Evolutionary conservation across 768 basidiomycete genomes (phyloP), one percentile per base, ranked within the genome.

Genomic region (Lepiota brunneoincarnata): DNA sequence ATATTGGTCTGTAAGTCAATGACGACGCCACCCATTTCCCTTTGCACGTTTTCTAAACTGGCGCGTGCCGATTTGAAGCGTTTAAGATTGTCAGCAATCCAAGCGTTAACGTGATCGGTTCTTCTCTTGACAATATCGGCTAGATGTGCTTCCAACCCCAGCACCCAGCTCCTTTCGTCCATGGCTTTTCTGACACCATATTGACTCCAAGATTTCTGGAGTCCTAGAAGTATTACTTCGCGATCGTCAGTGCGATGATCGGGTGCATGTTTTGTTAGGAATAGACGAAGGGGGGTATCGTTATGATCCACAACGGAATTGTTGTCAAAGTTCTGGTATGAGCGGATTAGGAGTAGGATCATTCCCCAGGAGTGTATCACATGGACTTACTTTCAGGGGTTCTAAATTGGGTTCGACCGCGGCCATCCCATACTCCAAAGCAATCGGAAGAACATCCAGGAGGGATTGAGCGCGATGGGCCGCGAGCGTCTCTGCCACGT

Each of bases 281-380:
- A 63, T 14, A 81, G 49, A 55, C 54, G 61, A 56, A 60, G 69
- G 74, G 51, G 17, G 4, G 72, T 71, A 56, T 81, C 80, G 4
- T 64, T 58, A 12, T 58, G 44, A 0, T 72, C 68, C 15, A 84
- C 67, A 1, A 66, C 55, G 4, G 61, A 41, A 50, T 80, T 78
- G 6, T 75, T 80, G 54, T 84, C 82, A 43, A 83, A 60, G 60
- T 83, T 82, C 83, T 82, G 43, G 51, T 6, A 28, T 5, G 40
- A 12, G 26, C 0, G 24, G 42, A 42, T 41, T 51, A 12, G 20
- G n/a, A n/a, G n/a, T n/a, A n/a, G n/a, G n/a, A n/a, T n/a, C 44
- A 51, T 1, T 44, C 17, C 23, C 41, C 34, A 17, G 10, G 24
- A 17, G 9, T n/a, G n/a, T n/a, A 17, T 11, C 34, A 24, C 39